Evolutionary conservation across 257 asterid genomes (phyloP).

Genomic region (Vinca minor): DNA sequence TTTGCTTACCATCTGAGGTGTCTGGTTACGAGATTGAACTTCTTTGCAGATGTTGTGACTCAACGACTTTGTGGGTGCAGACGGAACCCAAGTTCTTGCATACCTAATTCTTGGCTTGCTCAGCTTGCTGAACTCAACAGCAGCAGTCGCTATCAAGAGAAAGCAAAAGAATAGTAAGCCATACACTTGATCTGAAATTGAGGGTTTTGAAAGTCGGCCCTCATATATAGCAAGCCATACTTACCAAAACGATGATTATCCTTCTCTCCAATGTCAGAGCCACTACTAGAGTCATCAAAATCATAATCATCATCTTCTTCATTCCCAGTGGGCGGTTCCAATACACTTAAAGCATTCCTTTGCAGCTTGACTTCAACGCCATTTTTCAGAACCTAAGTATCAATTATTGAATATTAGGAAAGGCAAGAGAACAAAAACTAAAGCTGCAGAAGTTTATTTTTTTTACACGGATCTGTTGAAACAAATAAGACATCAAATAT

Average conservation of each 20-base stretch:
- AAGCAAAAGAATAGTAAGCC: background rate
- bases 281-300: conserved; percentile 71
- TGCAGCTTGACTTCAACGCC: conserved; percentile 96
- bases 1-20: conserved; percentile 41
- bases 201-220: background rate
- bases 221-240: conserved; percentile 18
- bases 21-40: conserved; percentile 34
- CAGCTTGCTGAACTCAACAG: conserved; percentile 56
- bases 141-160: conserved; percentile 48
- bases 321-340: conserved; percentile 87
- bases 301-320: conserved; percentile 67
- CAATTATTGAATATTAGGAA: conserved; percentile 8
- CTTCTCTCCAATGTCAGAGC: conserved; percentile 65
- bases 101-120: conserved; percentile 63
- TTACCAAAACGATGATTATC: conserved; percentile 50
- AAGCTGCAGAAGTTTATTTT: too few relatives aligned
- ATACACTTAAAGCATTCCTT: conserved; percentile 83
- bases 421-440: too few relatives aligned
- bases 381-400: conserved; percentile 70
- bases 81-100: conserved; percentile 54
- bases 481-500: too few relatives aligned
- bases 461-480: too few relatives aligned
- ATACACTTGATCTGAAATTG: background rate
- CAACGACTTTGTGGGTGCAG: conserved; percentile 47
- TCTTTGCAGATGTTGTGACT: conserved; percentile 42